A percentile compares a stretch with the other conserved stretches of the same genome.
phyloP scores from a whole-genome alignment of 805 yeast species.

The Pichia cabralensis region DNA sequence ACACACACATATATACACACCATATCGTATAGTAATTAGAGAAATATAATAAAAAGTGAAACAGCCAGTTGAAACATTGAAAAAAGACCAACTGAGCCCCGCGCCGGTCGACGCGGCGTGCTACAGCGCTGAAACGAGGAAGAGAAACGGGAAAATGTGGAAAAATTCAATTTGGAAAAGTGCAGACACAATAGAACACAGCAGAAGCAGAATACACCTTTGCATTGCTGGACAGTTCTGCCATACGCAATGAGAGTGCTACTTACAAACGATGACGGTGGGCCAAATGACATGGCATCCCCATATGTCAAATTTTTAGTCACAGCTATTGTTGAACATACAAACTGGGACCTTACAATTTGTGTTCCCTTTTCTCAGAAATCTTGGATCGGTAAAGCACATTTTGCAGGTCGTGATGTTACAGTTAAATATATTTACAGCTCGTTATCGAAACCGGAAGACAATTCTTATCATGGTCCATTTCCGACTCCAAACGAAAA shows the following conservation, averaged over 20 bases:
- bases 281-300: slow-evolving; percentile 66
- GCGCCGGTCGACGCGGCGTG: no score
- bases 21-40: no score
- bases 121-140: no score
- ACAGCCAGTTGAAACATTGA: no score
- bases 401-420: slow-evolving; percentile 67
- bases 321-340: slow-evolving; percentile 48
- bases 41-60: no score
- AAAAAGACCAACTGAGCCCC: no score
- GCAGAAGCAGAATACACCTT: no score
- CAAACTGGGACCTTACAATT: slow-evolving; percentile 80
- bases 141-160: no score
- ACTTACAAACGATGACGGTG: slow-evolving; percentile 94
- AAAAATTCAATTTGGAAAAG: no score
- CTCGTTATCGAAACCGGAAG: slow-evolving; percentile 32
- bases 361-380: slow-evolving; percentile 79
- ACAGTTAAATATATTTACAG: slow-evolving; percentile 58
- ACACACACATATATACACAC: no score
- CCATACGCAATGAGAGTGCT: slow-evolving; percentile 17
- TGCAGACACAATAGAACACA: no score
- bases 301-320: slow-evolving; percentile 81
- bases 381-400: slow-evolving; percentile 98
- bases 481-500: slow-evolving; percentile 40
- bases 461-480: slow-evolving; percentile 58
- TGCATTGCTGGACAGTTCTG: no score